phyloP scores from a whole-genome alignment of 129 eudicot genomes.

The Daucus carota region DH1_v3.0 NC_030386.2:26827501-26828000 shows the following conservation, averaged over 20 bases:
- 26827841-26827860: conserved; percentile 12
- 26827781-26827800: conserved; percentile 68
- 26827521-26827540: conserved; percentile 63
- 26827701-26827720: background rate
- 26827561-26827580: conserved; percentile 73
- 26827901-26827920: conserved; percentile 49
- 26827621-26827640: conserved; percentile 56
- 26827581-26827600: conserved; percentile 62
- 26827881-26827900: conserved; percentile 10
- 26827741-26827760: conserved; percentile 54
- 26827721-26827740: conserved; percentile 14
- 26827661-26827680: conserved; percentile 58
- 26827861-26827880: conserved; percentile 9
- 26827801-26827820: conserved; percentile 71
- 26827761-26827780: conserved; percentile 65
- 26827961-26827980: conserved; percentile 71
- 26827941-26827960: conserved; percentile 55
- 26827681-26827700: conserved; percentile 34
- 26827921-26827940: conserved; percentile 38
- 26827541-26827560: conserved; percentile 61
- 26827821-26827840: conserved; percentile 59
- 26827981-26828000: conserved; percentile 79
- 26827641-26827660: conserved; percentile 38
- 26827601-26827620: conserved; percentile 63
- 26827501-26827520: conserved; percentile 61